Evolutionary conservation across 179 eudicot species (phyloP), one percentile per base, ranked within the genome.

Genomic region (Beta lomatogona): DNA sequence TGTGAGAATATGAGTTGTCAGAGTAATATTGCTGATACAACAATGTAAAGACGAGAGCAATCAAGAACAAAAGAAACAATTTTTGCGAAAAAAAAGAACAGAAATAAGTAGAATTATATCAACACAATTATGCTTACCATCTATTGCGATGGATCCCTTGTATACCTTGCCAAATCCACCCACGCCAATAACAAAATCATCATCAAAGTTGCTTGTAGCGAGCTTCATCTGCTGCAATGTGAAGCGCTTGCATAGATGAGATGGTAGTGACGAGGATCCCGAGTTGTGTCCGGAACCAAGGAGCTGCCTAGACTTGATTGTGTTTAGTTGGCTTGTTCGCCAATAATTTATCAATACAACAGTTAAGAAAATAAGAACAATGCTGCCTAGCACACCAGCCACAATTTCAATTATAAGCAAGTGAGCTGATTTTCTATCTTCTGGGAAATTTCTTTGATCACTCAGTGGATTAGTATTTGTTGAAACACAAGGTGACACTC

Each of bases 131-230:
- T 22, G 77, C 14, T 85, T 86, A 28, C 60, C 53, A 22, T 80
- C 80, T 7, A 86, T 70, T 10, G 69, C 18, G 13, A 65, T 28
- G 45, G 71, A 46, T 16, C 86, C 88, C 46, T 75, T 86, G 69
- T 83, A 86, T 13, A 86, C 88, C 71, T 83, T 80, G 4, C 88
- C 88, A 46, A 86, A 83, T 3, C 88, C 88, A 11, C 88, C 88
- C n/a, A 63, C 59, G 18, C 88, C 86, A 21, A 86, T 71, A 21
- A 86, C 25, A 1, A 63, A 79, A 4, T 76, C 7, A 25, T 80
- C 84, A 64, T 80, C 86, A 54, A 86, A 86, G 74, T 86, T 76
- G 18, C 44, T 53, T 1, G 88, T 82, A 11, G 86, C 86, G 21
- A 81, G 50, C 69, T 22, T 77, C 15, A 86, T 73, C 53, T 86